A percentile compares a stretch with the other conserved stretches of the same genome.
phyloP scores from a whole-genome alignment of 306 rosid species.

The Mimosa pudica region DNA sequence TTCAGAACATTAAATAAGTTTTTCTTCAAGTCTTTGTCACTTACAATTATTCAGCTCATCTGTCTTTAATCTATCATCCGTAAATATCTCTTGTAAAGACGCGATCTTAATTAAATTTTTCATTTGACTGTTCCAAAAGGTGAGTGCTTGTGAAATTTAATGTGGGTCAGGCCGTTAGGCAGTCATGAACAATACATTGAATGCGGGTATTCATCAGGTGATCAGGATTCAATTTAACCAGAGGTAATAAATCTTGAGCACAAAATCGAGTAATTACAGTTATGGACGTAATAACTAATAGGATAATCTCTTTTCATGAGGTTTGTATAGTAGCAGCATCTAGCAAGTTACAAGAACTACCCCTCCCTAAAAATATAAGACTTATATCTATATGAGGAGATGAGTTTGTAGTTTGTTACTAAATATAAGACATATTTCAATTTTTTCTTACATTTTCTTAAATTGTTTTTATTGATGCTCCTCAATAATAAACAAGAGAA shows the following conservation, averaged over 20 bases:
- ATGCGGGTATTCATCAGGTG: neutral
- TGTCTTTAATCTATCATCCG: neutral
- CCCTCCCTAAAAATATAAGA: too few relatives aligned
- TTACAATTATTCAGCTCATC: neutral
- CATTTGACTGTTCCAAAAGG: neutral
- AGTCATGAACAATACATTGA: neutral
- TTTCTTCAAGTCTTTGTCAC: neutral
- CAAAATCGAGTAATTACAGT: neutral
- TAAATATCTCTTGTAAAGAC: neutral
- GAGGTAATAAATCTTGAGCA: neutral
- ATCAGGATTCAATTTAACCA: neutral
- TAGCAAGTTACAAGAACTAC: neutral
- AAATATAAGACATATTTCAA: too few relatives aligned
- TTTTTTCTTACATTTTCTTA: too few relatives aligned
- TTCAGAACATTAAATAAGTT: neutral
- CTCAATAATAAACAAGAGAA: too few relatives aligned
- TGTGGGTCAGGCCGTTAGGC: neutral
- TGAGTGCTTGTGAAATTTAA: neutral
- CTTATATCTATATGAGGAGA: too few relatives aligned
- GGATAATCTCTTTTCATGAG: neutral
- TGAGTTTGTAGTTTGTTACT: too few relatives aligned
- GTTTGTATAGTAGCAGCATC: neutral
- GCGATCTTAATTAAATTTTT: neutral
- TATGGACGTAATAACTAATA: neutral
- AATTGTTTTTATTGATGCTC: too few relatives aligned